A percentile compares a stretch with the other conserved stretches of the same genome.
Evolutionary conservation across 805 yeast species (phyloP).

Genomic region (Metschnikowia kofuensis): DNA sequence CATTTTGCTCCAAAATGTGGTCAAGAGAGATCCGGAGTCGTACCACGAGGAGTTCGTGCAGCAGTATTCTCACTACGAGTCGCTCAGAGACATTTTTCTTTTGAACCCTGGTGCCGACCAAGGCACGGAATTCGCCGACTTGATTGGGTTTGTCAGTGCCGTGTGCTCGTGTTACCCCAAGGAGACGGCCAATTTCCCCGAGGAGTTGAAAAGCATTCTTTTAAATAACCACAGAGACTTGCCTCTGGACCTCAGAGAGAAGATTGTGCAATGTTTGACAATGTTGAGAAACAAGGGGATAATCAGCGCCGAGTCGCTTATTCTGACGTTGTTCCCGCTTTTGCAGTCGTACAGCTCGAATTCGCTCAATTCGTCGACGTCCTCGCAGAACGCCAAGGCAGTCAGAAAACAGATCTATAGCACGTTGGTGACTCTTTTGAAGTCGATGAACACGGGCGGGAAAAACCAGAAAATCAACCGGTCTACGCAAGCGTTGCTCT

Average conservation of each 20-base stretch:
- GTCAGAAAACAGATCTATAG: constrained; percentile 79
- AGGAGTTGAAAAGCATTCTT: constrained; percentile 68
- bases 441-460: constrained; percentile 81
- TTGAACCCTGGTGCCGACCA: constrained; percentile 51
- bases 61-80: constrained; percentile 89
- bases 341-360: constrained; percentile 57
- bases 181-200: constrained; percentile 82
- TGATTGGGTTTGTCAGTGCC: constrained; percentile 88
- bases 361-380: constrained; percentile 29
- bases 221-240: constrained; percentile 75
- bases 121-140: constrained; percentile 64
- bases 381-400: constrained; percentile 70
- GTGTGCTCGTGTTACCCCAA: constrained; percentile 88
- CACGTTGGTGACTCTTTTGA: constrained; percentile 73
- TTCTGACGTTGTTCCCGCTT: constrained; percentile 87
- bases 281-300: constrained; percentile 87
- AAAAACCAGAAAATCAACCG: constrained; percentile 87
- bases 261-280: constrained; percentile 82
- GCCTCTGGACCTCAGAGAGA: constrained; percentile 84
- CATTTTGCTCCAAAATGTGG: constrained; percentile 85
- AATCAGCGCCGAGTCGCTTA: constrained; percentile 72
- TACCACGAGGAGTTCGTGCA: constrained; percentile 91
- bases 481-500: constrained; percentile 87
- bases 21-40: constrained; percentile 90
- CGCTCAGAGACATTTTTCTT: constrained; percentile 82